Evolutionary conservation across 352 stramenopile genomes (phyloP), one percentile per base, ranked within the genome.

Genomic region (Phytophthora capsici): DNA sequence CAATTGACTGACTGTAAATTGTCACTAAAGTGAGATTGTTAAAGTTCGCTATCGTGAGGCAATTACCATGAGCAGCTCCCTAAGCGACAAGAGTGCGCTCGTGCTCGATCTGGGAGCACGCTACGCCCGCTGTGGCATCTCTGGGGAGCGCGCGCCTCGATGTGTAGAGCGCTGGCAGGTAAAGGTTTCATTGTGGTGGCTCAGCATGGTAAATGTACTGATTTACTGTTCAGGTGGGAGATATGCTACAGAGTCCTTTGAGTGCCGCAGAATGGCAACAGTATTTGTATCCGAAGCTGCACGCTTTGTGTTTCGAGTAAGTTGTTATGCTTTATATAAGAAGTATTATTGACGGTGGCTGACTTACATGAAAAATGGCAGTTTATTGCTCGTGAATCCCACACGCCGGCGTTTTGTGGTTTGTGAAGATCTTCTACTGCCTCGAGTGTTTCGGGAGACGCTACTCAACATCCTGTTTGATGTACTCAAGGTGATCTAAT

Each of bases 41-140:
- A 45, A 63, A 44, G 54, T 62, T 44, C 60, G 57, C 38, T 63
- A 19, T 28, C 6, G 45, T 20, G 46, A 13, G 57, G 57, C 23
- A 49, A 41, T 41, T 53, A 28, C 0, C 41, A 75, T 78, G 70
- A 72, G 54, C 56, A 66, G 59, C 65, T 47, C 58, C 19, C 36
- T 60, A 36, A 69, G 53, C 49, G 78, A 87, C 56, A 87, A 85
- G 73, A 81, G 60, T 45, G 74, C 83, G 75, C 80, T 96, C 46
- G 86, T 96, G 66, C 64, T 96, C 51, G 88, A 96, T 62, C 53
- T 96, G 26, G 88, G 88, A 38, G 63, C 68, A 16, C 83, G 82
- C 40, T 93, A 82, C 71, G 60, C 88, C 38, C 84, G 87, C 57
- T 85, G 75, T 54, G 88, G 88, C 14, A 58, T 96, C 43, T 89